A percentile compares a stretch with the other conserved stretches of the same genome.
Evolutionary conservation across 1,139 yeast genomes (phyloP).

Genomic region (Eremothecium coryli): DNA sequence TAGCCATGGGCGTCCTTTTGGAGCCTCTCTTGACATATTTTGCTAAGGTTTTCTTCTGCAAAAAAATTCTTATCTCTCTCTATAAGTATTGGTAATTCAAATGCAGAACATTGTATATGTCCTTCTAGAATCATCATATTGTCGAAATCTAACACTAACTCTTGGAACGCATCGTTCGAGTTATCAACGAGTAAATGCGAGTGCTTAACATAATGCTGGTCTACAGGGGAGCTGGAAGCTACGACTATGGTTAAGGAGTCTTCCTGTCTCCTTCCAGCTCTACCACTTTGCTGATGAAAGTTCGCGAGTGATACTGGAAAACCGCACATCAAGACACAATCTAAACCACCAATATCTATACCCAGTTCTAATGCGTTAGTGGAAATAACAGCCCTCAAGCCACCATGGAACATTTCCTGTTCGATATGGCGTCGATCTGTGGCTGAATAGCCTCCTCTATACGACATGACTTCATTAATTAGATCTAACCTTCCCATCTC

Average conservation of each 20-base stretch:
- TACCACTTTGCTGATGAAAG: conserved; percentile 89
- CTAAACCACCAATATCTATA: conserved; percentile 85
- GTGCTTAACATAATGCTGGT: conserved; percentile 70
- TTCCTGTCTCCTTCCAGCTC: conserved; percentile 79
- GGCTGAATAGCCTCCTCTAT: conserved; percentile 90
- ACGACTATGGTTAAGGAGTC: conserved; percentile 76
- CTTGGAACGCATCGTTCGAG: conserved; percentile 35
- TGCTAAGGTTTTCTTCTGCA: conserved; percentile 32
- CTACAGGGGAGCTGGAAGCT: conserved; percentile 78
- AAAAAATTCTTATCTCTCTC: conserved; percentile 52
- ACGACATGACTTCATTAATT: conserved; percentile 73
- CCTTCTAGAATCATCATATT: conserved; percentile 57
- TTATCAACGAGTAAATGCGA: conserved; percentile 54
- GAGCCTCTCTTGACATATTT: conserved; percentile 38
- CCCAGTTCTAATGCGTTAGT: conserved; percentile 95
- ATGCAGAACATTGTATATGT: conserved; percentile 92
- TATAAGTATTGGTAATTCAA: conserved; percentile 57
- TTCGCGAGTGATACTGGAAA: conserved; percentile 82
- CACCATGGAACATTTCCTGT: conserved; percentile 79
- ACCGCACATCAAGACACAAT: conserved; percentile 85
- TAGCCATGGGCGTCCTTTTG: conserved; percentile 43
- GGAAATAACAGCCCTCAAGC: conserved; percentile 76
- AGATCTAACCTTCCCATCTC: conserved; percentile 37
- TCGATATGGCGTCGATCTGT: conserved; percentile 81
- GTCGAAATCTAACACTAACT: conserved; percentile 43